These are phyloP conservation scores for Euphorbia schlechtendalii DNA, from an alignment of 441 rosid genomes.

Conservation along the genomic window DNA sequence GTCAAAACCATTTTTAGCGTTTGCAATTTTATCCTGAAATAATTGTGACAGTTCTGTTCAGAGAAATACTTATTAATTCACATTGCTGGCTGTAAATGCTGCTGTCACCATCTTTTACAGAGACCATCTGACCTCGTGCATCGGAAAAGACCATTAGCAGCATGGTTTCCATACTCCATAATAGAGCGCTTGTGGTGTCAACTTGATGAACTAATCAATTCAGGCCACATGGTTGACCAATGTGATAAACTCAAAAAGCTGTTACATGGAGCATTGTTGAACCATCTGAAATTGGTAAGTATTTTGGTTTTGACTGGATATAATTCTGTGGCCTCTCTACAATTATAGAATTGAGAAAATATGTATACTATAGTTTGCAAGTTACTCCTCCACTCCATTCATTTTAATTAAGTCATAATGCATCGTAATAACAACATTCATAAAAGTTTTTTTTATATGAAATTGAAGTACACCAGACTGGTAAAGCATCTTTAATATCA, in stretches of 20 bases:
- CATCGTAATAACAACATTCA: not conserved
- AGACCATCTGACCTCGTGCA: slow-evolving; percentile 65
- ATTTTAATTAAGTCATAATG: not conserved
- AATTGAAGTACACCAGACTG: not conserved
- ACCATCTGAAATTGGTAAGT: slow-evolving; percentile 78
- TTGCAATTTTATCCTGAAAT: not conserved
- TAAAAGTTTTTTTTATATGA: not conserved
- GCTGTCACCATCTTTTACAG: slow-evolving; percentile 36
- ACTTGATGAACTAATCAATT: slow-evolving; percentile 50
- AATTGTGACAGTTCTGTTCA: not conserved
- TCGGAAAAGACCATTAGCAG: slow-evolving; percentile 67
- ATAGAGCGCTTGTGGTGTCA: slow-evolving; percentile 80
- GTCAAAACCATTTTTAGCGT: not conserved
- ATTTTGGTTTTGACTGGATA: not conserved
- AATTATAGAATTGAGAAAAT: not conserved
- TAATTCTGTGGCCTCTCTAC: not conserved
- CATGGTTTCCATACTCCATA: slow-evolving; percentile 82
- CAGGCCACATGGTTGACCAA: slow-evolving; percentile 71
- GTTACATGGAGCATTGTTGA: slow-evolving; percentile 57
- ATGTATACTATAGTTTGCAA: not conserved
- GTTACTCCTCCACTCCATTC: not conserved
- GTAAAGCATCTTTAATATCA: not conserved
- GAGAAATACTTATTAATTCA: slow-evolving; percentile 1
- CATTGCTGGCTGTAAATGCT: slow-evolving; percentile 18
- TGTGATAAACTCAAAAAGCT: slow-evolving; percentile 65